phyloP scores from a whole-genome alignment of 1,284 basidiomycete genomes.

The Fomitopsis schrenkii region DNA sequence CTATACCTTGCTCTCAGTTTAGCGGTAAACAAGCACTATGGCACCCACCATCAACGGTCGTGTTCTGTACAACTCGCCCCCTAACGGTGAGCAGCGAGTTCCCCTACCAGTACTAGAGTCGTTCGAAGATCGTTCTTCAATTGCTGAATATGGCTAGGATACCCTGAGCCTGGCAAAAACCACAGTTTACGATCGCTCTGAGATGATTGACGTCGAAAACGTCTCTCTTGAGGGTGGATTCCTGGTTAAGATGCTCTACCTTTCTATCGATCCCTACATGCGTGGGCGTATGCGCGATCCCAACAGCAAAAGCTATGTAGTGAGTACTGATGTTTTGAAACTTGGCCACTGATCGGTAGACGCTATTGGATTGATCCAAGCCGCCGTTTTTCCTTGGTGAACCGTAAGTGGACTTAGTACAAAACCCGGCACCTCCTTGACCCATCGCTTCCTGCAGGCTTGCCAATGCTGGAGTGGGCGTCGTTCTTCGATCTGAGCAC shows the following conservation, averaged over 20 bases:
- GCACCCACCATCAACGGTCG: too few relatives aligned
- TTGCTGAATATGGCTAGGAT: too few relatives aligned
- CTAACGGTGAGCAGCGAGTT: too few relatives aligned
- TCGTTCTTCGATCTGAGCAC: conserved; percentile 40
- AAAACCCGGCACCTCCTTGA: background rate
- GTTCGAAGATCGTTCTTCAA: too few relatives aligned
- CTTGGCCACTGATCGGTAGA: background rate
- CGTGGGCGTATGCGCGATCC: conserved; percentile 31
- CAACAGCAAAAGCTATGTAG: conserved; percentile 9
- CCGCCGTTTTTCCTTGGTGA: conserved; percentile 9
- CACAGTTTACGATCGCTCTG: too few relatives aligned
- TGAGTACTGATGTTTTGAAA: background rate
- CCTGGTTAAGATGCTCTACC: conserved; percentile 42
- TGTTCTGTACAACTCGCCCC: too few relatives aligned
- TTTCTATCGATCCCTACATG: conserved; percentile 49
- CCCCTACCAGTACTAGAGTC: too few relatives aligned
- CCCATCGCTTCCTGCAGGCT: conserved; percentile 6
- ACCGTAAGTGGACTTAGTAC: conserved; percentile 8
- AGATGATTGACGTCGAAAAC: too few relatives aligned
- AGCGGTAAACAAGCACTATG: too few relatives aligned
- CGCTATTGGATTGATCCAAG: background rate
- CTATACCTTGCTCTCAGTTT: too few relatives aligned
- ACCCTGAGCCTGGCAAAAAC: too few relatives aligned
- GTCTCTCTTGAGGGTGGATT: conserved; percentile 43
- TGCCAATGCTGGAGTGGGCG: conserved; percentile 31